Percentiles rank a stretch among this genome's conserved stretches.
Evolutionary conservation across 164 flowering plant genomes (phyloP).

Genomic region (Warburgia ugandensis): DNA sequence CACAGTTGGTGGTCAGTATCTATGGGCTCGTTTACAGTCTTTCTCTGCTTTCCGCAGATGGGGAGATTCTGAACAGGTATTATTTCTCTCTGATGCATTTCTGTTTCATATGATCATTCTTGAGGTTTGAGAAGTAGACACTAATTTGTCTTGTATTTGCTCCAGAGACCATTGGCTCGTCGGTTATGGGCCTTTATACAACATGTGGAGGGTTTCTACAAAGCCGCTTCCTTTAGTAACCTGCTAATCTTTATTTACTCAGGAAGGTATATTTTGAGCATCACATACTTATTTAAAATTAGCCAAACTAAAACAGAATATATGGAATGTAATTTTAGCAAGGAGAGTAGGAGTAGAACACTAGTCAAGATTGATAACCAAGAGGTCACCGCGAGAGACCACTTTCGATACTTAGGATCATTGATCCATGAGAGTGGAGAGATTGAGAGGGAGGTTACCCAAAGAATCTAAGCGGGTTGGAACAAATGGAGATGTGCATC

Average conservation of each 20-base stretch:
- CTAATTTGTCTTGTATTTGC: constrained; percentile 13
- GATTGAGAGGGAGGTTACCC: too few relatives aligned
- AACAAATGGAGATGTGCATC: too few relatives aligned
- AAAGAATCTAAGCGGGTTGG: too few relatives aligned
- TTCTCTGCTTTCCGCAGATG: constrained; percentile 98
- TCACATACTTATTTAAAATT: too few relatives aligned
- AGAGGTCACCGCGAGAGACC: too few relatives aligned
- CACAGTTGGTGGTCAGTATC: constrained; percentile 86
- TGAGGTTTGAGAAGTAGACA: background rate
- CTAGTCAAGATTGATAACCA: too few relatives aligned
- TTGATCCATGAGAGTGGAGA: too few relatives aligned
- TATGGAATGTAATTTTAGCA: too few relatives aligned
- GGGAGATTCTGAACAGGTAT: constrained; percentile 92
- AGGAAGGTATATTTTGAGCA: constrained; percentile 52
- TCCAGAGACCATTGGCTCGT: constrained; percentile 76
- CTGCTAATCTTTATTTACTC: constrained; percentile 78
- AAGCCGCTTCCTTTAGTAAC: constrained; percentile 84
- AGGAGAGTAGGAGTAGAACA: too few relatives aligned
- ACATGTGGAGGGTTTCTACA: constrained; percentile 75
- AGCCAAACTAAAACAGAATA: too few relatives aligned
- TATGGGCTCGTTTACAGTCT: constrained; percentile 87
- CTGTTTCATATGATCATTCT: background rate
- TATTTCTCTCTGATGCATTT: constrained; percentile 4
- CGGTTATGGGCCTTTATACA: constrained; percentile 75
- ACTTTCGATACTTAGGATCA: too few relatives aligned